Conservation (phyloP, 176 grass and related monocot genomes). For the Puccinellia tenuiflora region DNA sequence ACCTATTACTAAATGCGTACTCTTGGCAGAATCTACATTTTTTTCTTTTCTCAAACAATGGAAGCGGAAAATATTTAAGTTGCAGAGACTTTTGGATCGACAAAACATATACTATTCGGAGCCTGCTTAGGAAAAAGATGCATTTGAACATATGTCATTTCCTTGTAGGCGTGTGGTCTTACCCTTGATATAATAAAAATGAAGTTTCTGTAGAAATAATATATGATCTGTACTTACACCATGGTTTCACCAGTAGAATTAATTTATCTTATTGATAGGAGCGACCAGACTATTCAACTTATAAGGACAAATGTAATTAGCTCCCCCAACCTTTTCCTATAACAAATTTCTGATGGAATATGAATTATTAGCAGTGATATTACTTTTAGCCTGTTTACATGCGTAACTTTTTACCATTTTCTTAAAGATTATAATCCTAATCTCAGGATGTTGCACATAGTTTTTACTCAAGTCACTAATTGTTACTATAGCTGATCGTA, state of each 20-base stretch:
- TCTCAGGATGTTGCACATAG: neutral
- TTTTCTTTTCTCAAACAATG: neutral
- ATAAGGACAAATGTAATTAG: neutral
- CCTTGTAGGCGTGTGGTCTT: neutral
- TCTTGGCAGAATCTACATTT: neutral
- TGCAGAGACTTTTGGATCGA: neutral
- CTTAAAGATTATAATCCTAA: neutral
- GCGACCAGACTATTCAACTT: neutral
- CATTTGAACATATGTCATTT: neutral
- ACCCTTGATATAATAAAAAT: neutral
- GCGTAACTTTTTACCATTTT: neutral
- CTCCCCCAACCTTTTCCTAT: neutral
- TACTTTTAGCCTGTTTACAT: neutral
- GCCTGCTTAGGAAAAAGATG: neutral
- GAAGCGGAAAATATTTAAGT: neutral
- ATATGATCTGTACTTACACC: neutral
- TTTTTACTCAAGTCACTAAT: neutral
- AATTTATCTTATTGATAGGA: neutral
- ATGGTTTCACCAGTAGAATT: neutral
- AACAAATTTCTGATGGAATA: neutral
- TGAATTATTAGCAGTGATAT: neutral
- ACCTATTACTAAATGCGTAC: constrained; percentile 2
- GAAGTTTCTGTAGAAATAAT: neutral
- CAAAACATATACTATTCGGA: neutral
- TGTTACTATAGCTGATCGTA: neutral